A percentile compares a stretch with the other conserved stretches of the same genome.
phyloP scores from a whole-genome alignment of 169 alveolate species.

The Perkinsus chesapeaki region DNA sequence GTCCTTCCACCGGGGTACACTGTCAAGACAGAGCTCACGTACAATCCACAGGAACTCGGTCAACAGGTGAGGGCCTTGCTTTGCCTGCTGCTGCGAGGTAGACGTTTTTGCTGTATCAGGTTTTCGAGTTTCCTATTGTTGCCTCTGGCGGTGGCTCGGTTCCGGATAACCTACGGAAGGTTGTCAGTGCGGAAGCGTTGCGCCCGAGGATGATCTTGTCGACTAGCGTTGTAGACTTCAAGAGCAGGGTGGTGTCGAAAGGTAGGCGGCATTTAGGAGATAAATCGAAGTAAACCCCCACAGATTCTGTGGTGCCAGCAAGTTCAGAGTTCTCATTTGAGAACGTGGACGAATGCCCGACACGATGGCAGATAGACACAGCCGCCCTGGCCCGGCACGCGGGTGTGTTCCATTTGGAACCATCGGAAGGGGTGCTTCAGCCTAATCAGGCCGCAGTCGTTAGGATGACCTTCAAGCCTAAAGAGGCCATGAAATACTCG shows the following conservation, averaged over 20 bases:
- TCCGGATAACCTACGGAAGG: constrained; percentile 43
- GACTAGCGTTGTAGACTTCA: constrained; percentile 46
- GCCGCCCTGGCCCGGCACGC: constrained; percentile 27
- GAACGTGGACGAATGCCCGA: constrained; percentile 58
- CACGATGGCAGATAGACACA: constrained; percentile 54
- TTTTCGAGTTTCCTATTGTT: constrained; percentile 50
- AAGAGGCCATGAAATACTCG: constrained; percentile 57
- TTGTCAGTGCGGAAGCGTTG: constrained; percentile 60
- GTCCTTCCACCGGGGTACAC: constrained; percentile 40
- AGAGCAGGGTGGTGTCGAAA: constrained; percentile 61
- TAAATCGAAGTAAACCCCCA: constrained; percentile 57
- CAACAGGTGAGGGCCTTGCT: neutral
- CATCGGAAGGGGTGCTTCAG: constrained; percentile 59
- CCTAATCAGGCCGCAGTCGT: constrained; percentile 57
- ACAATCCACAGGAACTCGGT: constrained; percentile 54
- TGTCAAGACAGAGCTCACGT: constrained; percentile 45
- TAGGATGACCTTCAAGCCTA: constrained; percentile 69
- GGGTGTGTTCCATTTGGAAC: constrained; percentile 60
- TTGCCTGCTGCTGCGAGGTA: neutral
- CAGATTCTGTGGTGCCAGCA: constrained; percentile 35
- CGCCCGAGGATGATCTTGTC: constrained; percentile 59
- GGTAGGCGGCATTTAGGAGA: too few relatives aligned
- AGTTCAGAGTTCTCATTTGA: constrained; percentile 56
- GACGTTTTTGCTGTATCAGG: constrained; percentile 25
- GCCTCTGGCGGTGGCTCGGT: constrained; percentile 48